Base-by-base conservation (phyloP, 495 filamentous ascomycete genomes). In the Penicillium verhagenii region DNA sequence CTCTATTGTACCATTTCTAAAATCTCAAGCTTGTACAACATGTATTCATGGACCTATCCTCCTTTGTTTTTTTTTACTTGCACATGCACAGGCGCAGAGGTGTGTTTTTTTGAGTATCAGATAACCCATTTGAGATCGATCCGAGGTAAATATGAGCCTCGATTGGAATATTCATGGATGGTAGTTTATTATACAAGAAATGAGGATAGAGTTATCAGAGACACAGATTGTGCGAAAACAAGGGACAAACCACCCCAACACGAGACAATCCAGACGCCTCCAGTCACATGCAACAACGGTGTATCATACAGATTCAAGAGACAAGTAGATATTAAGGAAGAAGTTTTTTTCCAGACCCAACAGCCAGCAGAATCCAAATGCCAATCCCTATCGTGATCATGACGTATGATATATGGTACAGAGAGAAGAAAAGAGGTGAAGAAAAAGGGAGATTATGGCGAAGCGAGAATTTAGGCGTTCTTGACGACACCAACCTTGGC, bases 401-500 rank as follows among this genome's bases (percentile, higher is more conserved):
- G 39, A 67, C 52, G 64, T 70, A 66, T 72, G 67, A 67, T 65
- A 72, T 77, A 75, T 73, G 67, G 68, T 77, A 77, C 72, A 77
- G 64, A 64, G 52, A 59, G 53, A 63, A 65, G 33, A 44, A 53
- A 64, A 61, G 37, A 57, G 31, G 50, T n/a, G 50, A 54, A 24
- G 39, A 57, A 28, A 42, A 51, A 44, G n/a, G 45, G 29, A 56
- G 14, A 35, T 58, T 50, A 56, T 47, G 31, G 45, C 29, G 19
- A 31, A 59, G 42, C 25, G 37, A 20, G n/a, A 13, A 50, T 64
- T 78, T 79, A 83, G 57, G 76, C 71, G 69, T 86, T 85, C 73
- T 86, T 84, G 37, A 95, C 93, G 53, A 97, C 89, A 60, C 93
- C 93, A 50, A 97, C 93, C 82, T 97, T 96, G 59, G 93, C 90